Percentiles rank a stretch among this genome's conserved stretches.
phyloP scores from a whole-genome alignment of 495 filamentous ascomycete genomes.

The Terfezia claveryi region DNA sequence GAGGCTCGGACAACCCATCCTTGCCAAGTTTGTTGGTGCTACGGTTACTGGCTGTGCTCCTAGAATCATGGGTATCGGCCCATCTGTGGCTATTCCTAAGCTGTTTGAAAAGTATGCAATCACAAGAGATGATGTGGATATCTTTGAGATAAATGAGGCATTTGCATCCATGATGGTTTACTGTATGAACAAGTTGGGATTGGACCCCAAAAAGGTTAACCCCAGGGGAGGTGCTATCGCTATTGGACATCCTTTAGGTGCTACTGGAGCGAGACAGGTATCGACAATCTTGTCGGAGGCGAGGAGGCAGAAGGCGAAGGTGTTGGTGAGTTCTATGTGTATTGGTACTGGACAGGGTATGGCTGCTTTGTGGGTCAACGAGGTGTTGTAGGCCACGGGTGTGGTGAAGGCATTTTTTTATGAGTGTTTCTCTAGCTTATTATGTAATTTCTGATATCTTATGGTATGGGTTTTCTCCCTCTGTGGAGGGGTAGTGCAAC shows the following conservation, averaged over 20 bases:
- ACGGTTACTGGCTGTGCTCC: constrained; percentile 79
- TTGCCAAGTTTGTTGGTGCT: constrained; percentile 84
- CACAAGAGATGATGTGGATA: constrained; percentile 59
- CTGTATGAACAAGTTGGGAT: constrained; percentile 51
- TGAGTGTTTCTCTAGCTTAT: too few species aligned
- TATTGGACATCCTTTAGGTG: constrained; percentile 61
- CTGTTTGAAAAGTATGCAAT: constrained; percentile 61
- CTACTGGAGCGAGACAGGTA: constrained; percentile 61
- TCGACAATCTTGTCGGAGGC: constrained; percentile 68
- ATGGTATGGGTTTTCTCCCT: too few species aligned
- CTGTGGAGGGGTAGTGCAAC: too few species aligned
- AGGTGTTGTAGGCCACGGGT: background rate
- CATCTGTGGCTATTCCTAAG: constrained; percentile 85
- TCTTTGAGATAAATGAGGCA: constrained; percentile 91
- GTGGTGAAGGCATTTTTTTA: too few species aligned
- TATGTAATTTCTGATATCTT: too few species aligned
- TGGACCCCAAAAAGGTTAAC: constrained; percentile 76
- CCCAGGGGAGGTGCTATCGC: constrained; percentile 62
- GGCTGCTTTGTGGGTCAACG: constrained; percentile 27
- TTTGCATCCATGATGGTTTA: constrained; percentile 97
- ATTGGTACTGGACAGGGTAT: constrained; percentile 57
- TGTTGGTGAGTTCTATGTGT: constrained; percentile 70
- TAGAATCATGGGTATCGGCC: constrained; percentile 92
- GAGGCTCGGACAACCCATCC: constrained; percentile 70
- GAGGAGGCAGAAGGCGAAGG: constrained; percentile 55